Percentiles rank a stretch among this genome's conserved stretches.
Conservation (phyloP, 345 rosid species). For the Lumnitzera racemosa region DNA sequence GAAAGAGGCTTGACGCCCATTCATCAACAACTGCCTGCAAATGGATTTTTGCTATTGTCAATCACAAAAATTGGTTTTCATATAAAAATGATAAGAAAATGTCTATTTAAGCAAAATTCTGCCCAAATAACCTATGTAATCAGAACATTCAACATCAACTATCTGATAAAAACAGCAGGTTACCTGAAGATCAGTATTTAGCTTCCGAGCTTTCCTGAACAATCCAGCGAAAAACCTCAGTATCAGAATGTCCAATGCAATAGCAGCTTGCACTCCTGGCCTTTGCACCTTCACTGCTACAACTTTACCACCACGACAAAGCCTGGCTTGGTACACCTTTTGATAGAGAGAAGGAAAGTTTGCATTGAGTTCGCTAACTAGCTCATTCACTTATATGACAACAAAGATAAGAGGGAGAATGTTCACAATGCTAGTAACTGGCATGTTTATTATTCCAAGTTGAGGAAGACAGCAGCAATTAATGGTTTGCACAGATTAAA, state of each 20-base stretch:
- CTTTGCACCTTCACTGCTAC: constrained; percentile 95
- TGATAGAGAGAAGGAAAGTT: constrained; percentile 5
- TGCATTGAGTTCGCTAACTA: neutral
- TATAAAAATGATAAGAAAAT: too few relatives aligned
- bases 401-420: neutral
- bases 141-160: too few relatives aligned
- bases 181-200: constrained; percentile 88
- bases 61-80: too few relatives aligned
- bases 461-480: neutral
- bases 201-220: constrained; percentile 54
- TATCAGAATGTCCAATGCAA: constrained; percentile 81
- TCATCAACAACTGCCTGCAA: constrained; percentile 90
- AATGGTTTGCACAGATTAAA: neutral
- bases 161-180: constrained; percentile 4
- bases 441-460: neutral
- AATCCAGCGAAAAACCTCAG: constrained; percentile 71
- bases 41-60: constrained; percentile 4
- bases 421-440: neutral
- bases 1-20: constrained; percentile 95
- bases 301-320: constrained; percentile 45
- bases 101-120: neutral
- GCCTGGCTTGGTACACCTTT: constrained; percentile 92
- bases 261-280: constrained; percentile 93
- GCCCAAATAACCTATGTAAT: neutral
- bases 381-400: neutral